Evolutionary conservation across 2,329 filamentous ascomycete species (phyloP).

Genomic region (Ambrosiella cleistominuta): DNA sequence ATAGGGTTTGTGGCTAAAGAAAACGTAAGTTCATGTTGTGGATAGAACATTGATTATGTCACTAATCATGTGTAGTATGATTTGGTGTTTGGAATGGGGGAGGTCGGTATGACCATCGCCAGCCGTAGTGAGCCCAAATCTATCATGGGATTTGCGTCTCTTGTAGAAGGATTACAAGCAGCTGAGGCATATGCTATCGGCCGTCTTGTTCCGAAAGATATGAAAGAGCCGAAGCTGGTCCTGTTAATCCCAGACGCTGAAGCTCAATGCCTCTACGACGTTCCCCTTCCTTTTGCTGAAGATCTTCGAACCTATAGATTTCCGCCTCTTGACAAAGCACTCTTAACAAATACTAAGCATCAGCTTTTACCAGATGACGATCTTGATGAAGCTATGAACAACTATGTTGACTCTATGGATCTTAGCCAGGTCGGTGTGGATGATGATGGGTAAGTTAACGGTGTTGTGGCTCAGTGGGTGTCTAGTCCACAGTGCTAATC

Average conservation of each 20-base stretch:
- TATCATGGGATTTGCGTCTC: conserved; percentile 66
- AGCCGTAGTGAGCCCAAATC: conserved; percentile 67
- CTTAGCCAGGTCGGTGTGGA: conserved; percentile 53
- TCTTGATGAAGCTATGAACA: conserved; percentile 65
- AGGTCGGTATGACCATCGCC: conserved; percentile 58
- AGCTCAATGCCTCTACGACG: conserved; percentile 69
- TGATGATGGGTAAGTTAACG: conserved; percentile 48
- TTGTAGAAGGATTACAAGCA: conserved; percentile 76
- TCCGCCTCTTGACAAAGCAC: conserved; percentile 68
- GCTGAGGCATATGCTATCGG: conserved; percentile 74
- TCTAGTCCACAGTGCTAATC: not conserved
- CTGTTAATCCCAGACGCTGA: conserved; percentile 69
- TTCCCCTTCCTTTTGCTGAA: conserved; percentile 83
- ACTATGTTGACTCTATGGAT: conserved; percentile 89
- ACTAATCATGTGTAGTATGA: conserved; percentile 42
- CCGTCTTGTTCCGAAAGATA: conserved; percentile 68
- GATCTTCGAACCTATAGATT: conserved; percentile 84
- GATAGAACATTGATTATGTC: conserved; percentile 1
- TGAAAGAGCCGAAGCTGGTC: conserved; percentile 58
- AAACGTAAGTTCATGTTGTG: conserved; percentile 31
- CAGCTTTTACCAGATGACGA: conserved; percentile 63
- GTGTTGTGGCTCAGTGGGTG: too few species aligned
- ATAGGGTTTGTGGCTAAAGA: conserved; percentile 67
- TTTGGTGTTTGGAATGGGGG: conserved; percentile 70
- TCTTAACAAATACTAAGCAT: conserved; percentile 47